Base-by-base conservation (phyloP, 2,329 filamentous ascomycete species). In the Xylaria sp. region DNA sequence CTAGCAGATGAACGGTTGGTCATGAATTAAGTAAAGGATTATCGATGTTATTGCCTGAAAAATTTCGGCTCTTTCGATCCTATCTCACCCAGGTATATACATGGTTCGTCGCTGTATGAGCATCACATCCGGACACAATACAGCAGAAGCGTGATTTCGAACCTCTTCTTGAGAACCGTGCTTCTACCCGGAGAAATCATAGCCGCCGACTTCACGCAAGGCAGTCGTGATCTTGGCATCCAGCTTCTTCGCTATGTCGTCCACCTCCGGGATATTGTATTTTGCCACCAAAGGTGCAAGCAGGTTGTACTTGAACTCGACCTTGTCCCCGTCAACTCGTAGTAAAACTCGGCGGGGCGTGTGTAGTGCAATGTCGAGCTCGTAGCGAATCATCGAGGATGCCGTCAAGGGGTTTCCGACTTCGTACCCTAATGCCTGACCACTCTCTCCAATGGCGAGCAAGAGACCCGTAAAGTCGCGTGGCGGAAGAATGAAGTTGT, bases 331-430 rank as follows among this genome's bases (percentile, higher is more conserved):
- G 4, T 68, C 52, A 2, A 51, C 48, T 4, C 51, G 50, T 13
- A 70, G 25, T 25, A 68, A 37, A 23, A 70, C 65, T 8, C 61
- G 41, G 2, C 66, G 61, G 9, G 69, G 63, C 2, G 64, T 56
- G 25, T 63, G 60, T 10, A 66, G 54, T 15, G 28, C 58, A 41
- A 69, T 56, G 15, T 64, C 66, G 7, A 64, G 54, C 0, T 59
- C 50, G 37, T 63, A 41, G 18, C 54, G 34, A 8, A 37, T 41
- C 52, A 71, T 60, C 32, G 28, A 66, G 32, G 52, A 62, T n/a
- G 63, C 66, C 2, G 60, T 67, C 23, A 71, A 50, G 23, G 60
- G 56, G 28, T 71, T 71, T 7, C 66, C 69, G 23, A 71, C 61
- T 48, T 71, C 66, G 28, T 67, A 67, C 10, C 23, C 20, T 25